Conservation (phyloP, 441 rosid genomes). For the Aquilaria agallochum region DNA sequence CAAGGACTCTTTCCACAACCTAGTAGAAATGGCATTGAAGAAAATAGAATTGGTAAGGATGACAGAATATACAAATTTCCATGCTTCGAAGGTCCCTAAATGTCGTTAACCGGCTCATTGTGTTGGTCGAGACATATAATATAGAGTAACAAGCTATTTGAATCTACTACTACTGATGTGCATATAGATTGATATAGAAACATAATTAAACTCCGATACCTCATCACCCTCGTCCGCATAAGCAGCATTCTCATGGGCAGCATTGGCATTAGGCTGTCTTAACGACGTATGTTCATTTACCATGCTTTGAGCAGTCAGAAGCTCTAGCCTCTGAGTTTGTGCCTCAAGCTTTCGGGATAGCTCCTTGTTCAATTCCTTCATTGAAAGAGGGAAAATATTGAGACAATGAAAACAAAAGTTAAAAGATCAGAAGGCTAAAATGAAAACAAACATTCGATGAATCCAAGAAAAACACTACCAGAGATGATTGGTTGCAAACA, state of each 20-base stretch:
- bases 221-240: conserved; percentile 99
- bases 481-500: too few relatives aligned
- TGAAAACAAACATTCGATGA: too few relatives aligned
- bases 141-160: too few relatives aligned
- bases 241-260: conserved; percentile 46
- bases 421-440: too few relatives aligned
- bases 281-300: conserved; percentile 41
- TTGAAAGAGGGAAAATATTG: not conserved
- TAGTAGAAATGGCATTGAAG: conserved; percentile 13
- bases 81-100: not conserved
- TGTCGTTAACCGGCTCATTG: too few relatives aligned
- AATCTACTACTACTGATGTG: too few relatives aligned
- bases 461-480: too few relatives aligned
- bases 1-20: conserved; percentile 99
- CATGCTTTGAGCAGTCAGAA: conserved; percentile 85
- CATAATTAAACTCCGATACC: conserved; percentile 32
- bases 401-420: too few relatives aligned
- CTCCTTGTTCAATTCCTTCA: conserved; percentile 84
- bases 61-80: too few relatives aligned
- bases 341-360: conserved; percentile 79
- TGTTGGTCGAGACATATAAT: too few relatives aligned
- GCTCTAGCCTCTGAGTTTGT: conserved; percentile 95
- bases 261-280: conserved; percentile 48
- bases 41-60: too few relatives aligned
- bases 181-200: too few relatives aligned